Conservation (phyloP, 2,329 filamentous ascomycete genomes). For the Diaporthe ilicicola region DNA sequence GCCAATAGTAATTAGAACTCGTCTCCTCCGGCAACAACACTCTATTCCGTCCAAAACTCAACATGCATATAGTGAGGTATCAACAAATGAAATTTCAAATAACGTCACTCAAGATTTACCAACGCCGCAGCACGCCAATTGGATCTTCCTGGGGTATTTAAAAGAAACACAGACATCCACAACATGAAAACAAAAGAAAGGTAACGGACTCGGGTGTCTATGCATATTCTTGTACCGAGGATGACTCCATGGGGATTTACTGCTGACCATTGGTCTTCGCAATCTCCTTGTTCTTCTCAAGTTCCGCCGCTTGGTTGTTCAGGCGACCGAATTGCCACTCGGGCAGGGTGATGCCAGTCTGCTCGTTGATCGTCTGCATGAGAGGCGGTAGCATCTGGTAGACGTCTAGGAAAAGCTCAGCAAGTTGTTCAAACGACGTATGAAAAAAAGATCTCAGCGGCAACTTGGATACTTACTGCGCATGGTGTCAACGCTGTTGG, state of each 20-base stretch:
- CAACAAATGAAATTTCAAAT: background rate
- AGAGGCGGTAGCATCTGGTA: slow-evolving; percentile 87
- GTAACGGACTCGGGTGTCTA: background rate
- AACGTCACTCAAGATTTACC: background rate
- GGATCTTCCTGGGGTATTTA: background rate
- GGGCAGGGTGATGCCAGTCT: slow-evolving; percentile 84
- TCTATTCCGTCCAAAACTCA: background rate
- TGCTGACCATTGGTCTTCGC: slow-evolving; percentile 35
- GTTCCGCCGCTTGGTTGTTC: slow-evolving; percentile 43
- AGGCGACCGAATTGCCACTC: slow-evolving; percentile 74
- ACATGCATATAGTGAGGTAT: background rate
- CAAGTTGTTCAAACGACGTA: background rate
- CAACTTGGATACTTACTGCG: slow-evolving; percentile 52
- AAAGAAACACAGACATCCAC: background rate
- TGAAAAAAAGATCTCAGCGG: too few relatives aligned
- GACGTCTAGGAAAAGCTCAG: slow-evolving; percentile 56
- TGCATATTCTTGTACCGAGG: background rate
- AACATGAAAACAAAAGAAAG: background rate
- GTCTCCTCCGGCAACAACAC: background rate
- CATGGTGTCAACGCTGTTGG: slow-evolving; percentile 67
- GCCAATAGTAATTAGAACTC: background rate
- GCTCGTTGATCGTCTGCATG: slow-evolving; percentile 86
- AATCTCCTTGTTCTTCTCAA: slow-evolving; percentile 52
- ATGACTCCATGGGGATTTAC: background rate
- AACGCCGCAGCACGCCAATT: background rate